phyloP scores from a whole-genome alignment of 78 protist genomes.

The Mastigamoeba balamuthi region DNA sequence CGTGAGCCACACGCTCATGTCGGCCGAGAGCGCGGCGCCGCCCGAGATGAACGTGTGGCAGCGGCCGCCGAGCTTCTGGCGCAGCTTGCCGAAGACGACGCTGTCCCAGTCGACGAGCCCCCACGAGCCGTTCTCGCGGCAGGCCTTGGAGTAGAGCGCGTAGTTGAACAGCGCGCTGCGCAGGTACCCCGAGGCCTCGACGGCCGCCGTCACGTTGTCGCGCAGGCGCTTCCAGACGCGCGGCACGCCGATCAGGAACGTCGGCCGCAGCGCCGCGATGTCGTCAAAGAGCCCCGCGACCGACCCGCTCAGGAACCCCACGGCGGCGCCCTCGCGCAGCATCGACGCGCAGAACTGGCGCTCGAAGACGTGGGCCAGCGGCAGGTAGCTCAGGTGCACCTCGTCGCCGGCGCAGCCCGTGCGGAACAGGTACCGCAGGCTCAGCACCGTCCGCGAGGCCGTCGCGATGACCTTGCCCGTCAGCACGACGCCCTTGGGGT shows the following conservation, averaged over 20 bases:
- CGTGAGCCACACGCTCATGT: no score
- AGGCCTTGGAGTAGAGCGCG: conserved; percentile 53
- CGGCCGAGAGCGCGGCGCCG: conserved; percentile 93
- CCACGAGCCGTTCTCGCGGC: conserved; percentile 1
- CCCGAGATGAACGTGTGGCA: conserved; percentile 69
- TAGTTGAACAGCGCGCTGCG: conserved; percentile 35
- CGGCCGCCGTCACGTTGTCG: conserved; percentile 43
- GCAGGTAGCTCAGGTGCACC: conserved; percentile 72
- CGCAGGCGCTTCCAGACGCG: conserved; percentile 76
- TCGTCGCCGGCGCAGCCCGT: conserved; percentile 26
- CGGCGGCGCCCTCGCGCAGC: background rate
- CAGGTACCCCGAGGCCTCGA: conserved; percentile 15
- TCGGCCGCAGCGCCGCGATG: conserved; percentile 68
- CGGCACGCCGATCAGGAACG: conserved; percentile 85
- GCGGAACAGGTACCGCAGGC: conserved; percentile 33
- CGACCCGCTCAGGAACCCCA: conserved; percentile 66
- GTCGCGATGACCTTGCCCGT: conserved; percentile 13
- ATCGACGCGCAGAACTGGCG: background rate
- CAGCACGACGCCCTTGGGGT: conserved; percentile 72
- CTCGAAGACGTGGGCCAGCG: conserved; percentile 92
- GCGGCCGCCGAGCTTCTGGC: conserved; percentile 72
- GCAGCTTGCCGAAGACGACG: conserved; percentile 51
- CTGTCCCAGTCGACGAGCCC: conserved; percentile 32
- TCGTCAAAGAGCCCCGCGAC: conserved; percentile 58
- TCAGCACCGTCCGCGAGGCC: no score